Base-by-base conservation (phyloP, 768 basidiomycete species). In the Myochromella boudieri region DNA sequence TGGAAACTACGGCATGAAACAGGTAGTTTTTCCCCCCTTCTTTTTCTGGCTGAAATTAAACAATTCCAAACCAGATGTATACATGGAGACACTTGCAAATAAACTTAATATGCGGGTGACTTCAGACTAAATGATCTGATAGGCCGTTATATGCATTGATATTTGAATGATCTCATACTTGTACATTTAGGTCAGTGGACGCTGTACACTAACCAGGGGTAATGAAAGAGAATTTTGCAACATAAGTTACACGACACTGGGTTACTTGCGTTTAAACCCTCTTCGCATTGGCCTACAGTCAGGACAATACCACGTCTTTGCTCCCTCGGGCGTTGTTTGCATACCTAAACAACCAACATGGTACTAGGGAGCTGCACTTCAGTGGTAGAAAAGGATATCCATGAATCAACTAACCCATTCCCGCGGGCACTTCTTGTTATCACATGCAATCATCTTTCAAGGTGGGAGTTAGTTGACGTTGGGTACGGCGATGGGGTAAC, bases 41-140 rank as follows among this genome's bases (percentile, higher is more conserved):
- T 43, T 32, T 27, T 9, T 48, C 18, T 4, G 14, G 14, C n/a
- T 34, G 14, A 33, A 45, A 48, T 27, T 46, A 44, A 33, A 45
- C 37, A 24, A 7, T 21, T 27, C 22, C 15, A 26, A 53, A 91
- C n/a, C n/a, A n/a, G 90, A 90, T 62, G 77, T 90, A 1, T 92
- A 89, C 57, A 91, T 91, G 89, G 89, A 90, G 63, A 90, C 85
- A 0, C 69, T 91, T 21, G 86, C 88, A 3, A 87, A 87, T 64
- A 87, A 88, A 56, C 71, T 92, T 34, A 87, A 85, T 42, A 74
- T 88, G 76, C 69, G 61, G 42, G 73, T 57, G 4, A 56, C 51
- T 15, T 49, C 54, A 3, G 40, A 55, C 37, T 59, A 32, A 56
- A 5, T 25, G 18, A 34, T 34, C 33, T 34, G 33, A 29, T 29